Evolutionary conservation across 2,329 filamentous ascomycete genomes (phyloP).

Genomic region (Talaromyces sp.): DNA sequence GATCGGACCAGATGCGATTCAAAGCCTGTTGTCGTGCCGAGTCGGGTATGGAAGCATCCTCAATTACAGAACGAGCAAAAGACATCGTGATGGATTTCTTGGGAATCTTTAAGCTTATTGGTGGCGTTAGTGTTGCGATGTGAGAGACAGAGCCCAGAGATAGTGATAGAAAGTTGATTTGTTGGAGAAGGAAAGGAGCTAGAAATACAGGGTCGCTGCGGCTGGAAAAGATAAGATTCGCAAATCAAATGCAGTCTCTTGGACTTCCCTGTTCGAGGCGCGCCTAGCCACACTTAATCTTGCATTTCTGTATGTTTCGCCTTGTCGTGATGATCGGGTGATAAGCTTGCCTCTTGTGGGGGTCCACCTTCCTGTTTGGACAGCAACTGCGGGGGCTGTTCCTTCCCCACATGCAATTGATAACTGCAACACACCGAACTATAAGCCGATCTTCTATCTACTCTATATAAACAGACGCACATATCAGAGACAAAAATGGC

Average conservation of each 20-base stretch:
- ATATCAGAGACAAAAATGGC: too few species aligned
- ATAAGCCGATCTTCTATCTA: too few species aligned
- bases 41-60: conserved; percentile 18
- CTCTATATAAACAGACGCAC: too few species aligned
- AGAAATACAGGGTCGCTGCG: neutral
- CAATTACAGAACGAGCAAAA: conserved; percentile 23
- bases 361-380: conserved; percentile 15
- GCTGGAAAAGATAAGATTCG: neutral
- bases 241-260: conserved; percentile 16
- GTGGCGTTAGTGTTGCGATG: neutral
- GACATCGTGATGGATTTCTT: conserved; percentile 21
- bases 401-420: neutral
- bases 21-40: conserved; percentile 27
- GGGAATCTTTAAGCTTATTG: neutral
- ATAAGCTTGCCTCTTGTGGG: conserved; percentile 3
- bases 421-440: neutral
- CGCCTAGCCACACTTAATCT: neutral
- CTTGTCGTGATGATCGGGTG: neutral
- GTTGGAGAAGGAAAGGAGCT: neutral
- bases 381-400: conserved; percentile 1
- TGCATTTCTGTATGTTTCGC: neutral
- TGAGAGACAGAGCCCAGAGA: neutral
- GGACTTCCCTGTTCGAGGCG: conserved; percentile 16
- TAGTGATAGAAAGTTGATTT: neutral
- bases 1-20: conserved; percentile 27